These are phyloP conservation scores for Huntiella omanensis DNA, from an alignment of 2,329 filamentous ascomycete species.

Conservation along the genomic window DNA sequence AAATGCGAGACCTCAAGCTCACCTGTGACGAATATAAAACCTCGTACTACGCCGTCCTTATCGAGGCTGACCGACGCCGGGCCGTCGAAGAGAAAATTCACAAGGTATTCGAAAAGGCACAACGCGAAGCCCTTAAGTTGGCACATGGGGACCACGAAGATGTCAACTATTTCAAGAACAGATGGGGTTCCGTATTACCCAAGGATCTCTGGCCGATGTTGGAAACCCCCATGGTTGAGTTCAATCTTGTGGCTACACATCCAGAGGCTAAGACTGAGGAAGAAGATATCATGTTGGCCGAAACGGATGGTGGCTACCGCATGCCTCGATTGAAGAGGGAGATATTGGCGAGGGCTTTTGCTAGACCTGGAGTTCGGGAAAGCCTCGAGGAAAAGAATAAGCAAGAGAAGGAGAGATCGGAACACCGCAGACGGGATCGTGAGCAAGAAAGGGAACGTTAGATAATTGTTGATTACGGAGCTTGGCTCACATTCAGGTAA, in stretches of 20 bases:
- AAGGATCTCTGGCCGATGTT: conserved; percentile 62
- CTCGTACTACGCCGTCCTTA: conserved; percentile 66
- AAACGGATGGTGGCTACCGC: background rate
- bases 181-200: conserved; percentile 73
- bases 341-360: background rate
- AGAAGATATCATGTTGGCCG: background rate
- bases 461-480: too few species aligned
- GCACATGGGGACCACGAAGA: conserved; percentile 53
- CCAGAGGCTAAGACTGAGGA: background rate
- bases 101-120: conserved; percentile 57
- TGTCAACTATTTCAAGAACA: conserved; percentile 58
- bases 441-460: too few species aligned
- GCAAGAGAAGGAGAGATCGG: conserved; percentile 1
- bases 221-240: background rate
- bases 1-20: conserved; percentile 58
- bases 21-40: conserved; percentile 77
- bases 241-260: background rate
- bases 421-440: too few species aligned
- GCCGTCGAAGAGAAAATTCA: conserved; percentile 56
- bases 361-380: background rate
- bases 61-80: conserved; percentile 64
- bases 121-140: conserved; percentile 56
- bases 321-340: conserved; percentile 9
- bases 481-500: too few species aligned
- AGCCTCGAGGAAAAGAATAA: background rate